Conservation (phyloP, 768 basidiomycete species). For the Mycena chlorophos region DNA sequence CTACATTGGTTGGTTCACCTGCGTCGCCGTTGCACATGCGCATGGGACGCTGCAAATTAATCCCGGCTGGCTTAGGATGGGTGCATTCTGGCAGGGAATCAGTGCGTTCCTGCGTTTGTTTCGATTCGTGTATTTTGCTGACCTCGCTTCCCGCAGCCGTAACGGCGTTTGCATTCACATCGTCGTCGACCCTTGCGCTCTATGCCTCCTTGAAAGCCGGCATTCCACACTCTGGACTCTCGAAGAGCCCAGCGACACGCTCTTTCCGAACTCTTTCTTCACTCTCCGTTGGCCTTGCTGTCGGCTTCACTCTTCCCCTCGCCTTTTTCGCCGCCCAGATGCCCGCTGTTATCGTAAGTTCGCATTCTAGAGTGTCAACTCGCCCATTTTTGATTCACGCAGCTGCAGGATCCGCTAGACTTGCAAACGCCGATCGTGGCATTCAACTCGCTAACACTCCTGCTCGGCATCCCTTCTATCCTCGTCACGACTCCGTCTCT, state of each 20-base stretch:
- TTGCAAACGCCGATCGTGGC: slow-evolving; percentile 39
- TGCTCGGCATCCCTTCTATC: slow-evolving; percentile 59
- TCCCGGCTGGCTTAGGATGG: slow-evolving; percentile 40
- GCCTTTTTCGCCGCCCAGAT: slow-evolving; percentile 52
- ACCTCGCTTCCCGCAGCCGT: slow-evolving; percentile 44
- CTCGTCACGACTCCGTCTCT: slow-evolving; percentile 56
- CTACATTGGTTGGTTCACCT: slow-evolving; percentile 63
- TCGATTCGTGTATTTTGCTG: slow-evolving; percentile 3
- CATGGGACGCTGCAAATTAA: slow-evolving; percentile 42
- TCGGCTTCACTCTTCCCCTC: slow-evolving; percentile 56
- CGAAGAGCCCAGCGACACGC: slow-evolving; percentile 47
- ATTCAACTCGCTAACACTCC: slow-evolving; percentile 52
- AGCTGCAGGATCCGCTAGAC: slow-evolving; percentile 28
- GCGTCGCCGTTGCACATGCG: slow-evolving; percentile 51
- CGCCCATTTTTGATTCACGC: slow-evolving; percentile 18
- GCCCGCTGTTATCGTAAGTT: slow-evolving; percentile 31
- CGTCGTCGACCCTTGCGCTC: slow-evolving; percentile 63
- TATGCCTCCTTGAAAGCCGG: slow-evolving; percentile 59
- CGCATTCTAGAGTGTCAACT: slow-evolving; percentile 5
- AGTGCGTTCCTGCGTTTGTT: slow-evolving; percentile 43
- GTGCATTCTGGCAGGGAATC: slow-evolving; percentile 62
- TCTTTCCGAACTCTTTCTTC: slow-evolving; percentile 62
- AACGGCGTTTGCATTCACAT: slow-evolving; percentile 64
- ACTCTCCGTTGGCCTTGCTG: slow-evolving; percentile 49
- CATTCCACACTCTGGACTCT: slow-evolving; percentile 36